phyloP scores from a whole-genome alignment of 139 green algal genomes.

The Closterium sp. region DNA sequence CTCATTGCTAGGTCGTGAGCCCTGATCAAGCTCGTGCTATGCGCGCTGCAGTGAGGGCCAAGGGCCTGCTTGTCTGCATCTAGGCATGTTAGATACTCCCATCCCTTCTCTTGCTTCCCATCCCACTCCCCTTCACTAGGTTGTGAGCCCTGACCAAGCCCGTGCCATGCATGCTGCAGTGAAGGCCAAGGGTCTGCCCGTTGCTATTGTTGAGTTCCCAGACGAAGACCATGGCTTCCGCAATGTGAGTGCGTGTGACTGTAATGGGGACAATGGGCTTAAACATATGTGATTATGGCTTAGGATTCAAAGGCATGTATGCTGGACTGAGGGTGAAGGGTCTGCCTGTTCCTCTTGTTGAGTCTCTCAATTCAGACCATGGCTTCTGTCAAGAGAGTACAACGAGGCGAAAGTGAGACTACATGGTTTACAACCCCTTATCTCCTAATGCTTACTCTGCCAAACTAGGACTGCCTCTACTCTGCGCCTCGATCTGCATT shows the following conservation, averaged over 20 bases:
- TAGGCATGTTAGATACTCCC: too few relatives aligned
- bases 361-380: too few relatives aligned
- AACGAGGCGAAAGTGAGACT: too few relatives aligned
- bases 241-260: constrained; percentile 35
- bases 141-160: constrained; percentile 78
- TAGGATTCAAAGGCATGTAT: neutral
- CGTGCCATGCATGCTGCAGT: constrained; percentile 63
- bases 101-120: neutral
- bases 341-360: too few relatives aligned
- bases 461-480: too few relatives aligned
- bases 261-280: too few relatives aligned
- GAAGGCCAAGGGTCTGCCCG: constrained; percentile 65
- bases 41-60: constrained; percentile 62
- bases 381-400: too few relatives aligned
- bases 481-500: too few relatives aligned
- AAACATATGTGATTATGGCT: too few relatives aligned
- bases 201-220: constrained; percentile 74
- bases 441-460: too few relatives aligned
- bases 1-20: constrained; percentile 74
- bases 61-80: constrained; percentile 42
- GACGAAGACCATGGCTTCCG: constrained; percentile 83
- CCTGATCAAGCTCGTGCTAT: constrained; percentile 71
- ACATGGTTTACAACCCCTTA: too few relatives aligned
- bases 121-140: neutral
- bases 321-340: too few relatives aligned